Evolutionary conservation across 768 basidiomycete species (phyloP), one percentile per base, ranked within the genome.

Genomic region (Antrodiella citrinella): DNA sequence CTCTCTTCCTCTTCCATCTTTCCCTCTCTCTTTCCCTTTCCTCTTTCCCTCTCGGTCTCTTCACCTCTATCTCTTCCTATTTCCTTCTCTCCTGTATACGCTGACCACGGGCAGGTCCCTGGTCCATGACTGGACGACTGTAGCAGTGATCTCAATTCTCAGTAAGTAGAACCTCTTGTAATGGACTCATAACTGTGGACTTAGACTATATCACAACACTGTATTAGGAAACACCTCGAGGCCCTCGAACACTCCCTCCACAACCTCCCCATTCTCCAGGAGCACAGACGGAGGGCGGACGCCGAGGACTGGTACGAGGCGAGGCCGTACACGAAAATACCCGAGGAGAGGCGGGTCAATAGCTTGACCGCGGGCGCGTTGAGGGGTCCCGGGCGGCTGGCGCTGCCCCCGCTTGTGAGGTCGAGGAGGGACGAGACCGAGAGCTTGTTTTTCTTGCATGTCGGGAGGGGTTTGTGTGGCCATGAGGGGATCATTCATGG

Each of bases 401-500:
- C 92, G 0, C 63, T 95, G 50, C 72, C 75, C 18, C 92, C 93
- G 2, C 61, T 98, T 2, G 78, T 91, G 10, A 77, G 93, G 19
- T 78, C 79, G 15, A 78, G 72, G 58, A 72, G 69, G 49, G 91
- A 96, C 67, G 89, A 92, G 62, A 73, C 72, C 10, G 89, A 91
- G 67, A 78, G 78, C 9, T 61, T 81, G 22, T 72, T 81, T 4
- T 70, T 96, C 52, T 49, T 93, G 1, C 95, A 97, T 59, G 71
- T 96, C 2, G 95, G 95, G 1, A 69, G 87, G 39, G 87, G 84
- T 2, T 54, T 98, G 47, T 98, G 95, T 61, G 94, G 90, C 3
- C 86, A 95, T 54, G 92, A 95, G 66, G 95, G 95, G 0, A 92
- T 99, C 53, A 70, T 97, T 2, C 95, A 99, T 58, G 95, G 95